These are phyloP conservation scores for Fusarium sp. DNA, from an alignment of 2,329 filamentous ascomycete genomes.

Conservation along the genomic window DNA sequence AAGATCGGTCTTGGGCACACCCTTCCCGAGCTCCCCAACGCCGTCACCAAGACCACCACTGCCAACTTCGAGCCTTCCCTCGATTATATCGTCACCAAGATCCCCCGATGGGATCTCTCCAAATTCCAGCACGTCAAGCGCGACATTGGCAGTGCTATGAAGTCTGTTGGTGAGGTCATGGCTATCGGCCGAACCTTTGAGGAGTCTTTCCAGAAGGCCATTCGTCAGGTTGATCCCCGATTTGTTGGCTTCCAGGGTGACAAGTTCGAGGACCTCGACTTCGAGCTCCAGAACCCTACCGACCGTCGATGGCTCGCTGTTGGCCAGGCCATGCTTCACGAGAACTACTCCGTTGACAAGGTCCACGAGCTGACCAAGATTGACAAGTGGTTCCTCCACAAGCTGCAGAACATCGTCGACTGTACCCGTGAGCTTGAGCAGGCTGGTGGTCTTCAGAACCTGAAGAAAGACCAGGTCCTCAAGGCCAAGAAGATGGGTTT, in stretches of 20 bases:
- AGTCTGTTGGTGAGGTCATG: constrained; percentile 99
- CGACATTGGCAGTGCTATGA: constrained; percentile 97
- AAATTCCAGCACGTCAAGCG: constrained; percentile 99
- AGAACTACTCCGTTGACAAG: constrained; percentile 91
- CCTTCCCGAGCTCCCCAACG: constrained; percentile 94
- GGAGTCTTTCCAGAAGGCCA: constrained; percentile 98
- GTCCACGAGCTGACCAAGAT: constrained; percentile 97
- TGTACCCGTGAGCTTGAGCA: constrained; percentile 86
- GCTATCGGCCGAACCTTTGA: constrained; percentile 98
- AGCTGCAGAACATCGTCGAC: constrained; percentile 96
- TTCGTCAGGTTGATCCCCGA: constrained; percentile 92
- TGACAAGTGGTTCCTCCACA: constrained; percentile 99
- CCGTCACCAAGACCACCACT: constrained; percentile 97
- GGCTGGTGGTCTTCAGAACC: constrained; percentile 79
- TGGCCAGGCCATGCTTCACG: constrained; percentile 96
- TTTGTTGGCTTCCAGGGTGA: constrained; percentile 95
- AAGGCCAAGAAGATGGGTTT: constrained; percentile 98
- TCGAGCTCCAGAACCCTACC: constrained; percentile 88
- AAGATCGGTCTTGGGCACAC: constrained; percentile 98
- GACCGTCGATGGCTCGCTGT: constrained; percentile 98
- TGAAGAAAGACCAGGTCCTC: constrained; percentile 87
- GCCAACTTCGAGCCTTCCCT: constrained; percentile 98
- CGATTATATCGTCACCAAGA: constrained; percentile 98
- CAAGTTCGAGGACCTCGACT: constrained; percentile 91
- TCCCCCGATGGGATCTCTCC: constrained; percentile 95